Evolutionary conservation across 805 yeast species (phyloP).

Genomic region (Cyberlindnera meyerae): DNA sequence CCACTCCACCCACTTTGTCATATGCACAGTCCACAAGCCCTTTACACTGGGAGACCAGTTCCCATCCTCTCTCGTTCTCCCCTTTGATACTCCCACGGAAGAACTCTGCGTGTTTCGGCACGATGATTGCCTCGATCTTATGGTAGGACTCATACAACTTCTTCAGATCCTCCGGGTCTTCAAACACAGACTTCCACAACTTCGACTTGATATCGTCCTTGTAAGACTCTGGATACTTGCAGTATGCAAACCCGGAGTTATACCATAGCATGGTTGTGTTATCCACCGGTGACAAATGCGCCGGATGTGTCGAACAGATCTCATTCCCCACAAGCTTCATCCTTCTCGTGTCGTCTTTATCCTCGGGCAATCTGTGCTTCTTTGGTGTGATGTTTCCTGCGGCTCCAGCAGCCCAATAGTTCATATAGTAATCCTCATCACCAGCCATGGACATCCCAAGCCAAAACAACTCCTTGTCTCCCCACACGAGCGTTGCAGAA

Average conservation of each 20-base stretch:
- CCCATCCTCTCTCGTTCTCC: slow-evolving; percentile 41
- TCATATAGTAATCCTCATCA: slow-evolving; percentile 48
- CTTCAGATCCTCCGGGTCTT: slow-evolving; percentile 24
- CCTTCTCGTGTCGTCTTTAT: slow-evolving; percentile 15
- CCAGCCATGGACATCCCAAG: slow-evolving; percentile 51
- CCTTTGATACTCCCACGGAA: slow-evolving; percentile 34
- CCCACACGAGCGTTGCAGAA: slow-evolving; percentile 48
- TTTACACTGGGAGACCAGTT: slow-evolving; percentile 41
- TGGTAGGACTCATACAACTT: slow-evolving; percentile 34
- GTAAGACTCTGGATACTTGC: slow-evolving; percentile 33
- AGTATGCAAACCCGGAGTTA: slow-evolving; percentile 52
- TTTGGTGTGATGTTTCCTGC: slow-evolving; percentile 40
- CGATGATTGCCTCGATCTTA: slow-evolving; percentile 38
- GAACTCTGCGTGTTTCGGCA: slow-evolving; percentile 44
- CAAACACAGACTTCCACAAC: slow-evolving; percentile 12
- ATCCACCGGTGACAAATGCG: slow-evolving; percentile 47
- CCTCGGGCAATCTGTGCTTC: slow-evolving; percentile 13
- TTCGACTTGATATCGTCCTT: slow-evolving; percentile 29
- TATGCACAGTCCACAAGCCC: slow-evolving; percentile 56
- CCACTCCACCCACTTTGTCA: slow-evolving; percentile 41
- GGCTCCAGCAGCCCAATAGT: slow-evolving; percentile 50
- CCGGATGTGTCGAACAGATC: slow-evolving; percentile 60
- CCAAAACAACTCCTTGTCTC: slow-evolving; percentile 69
- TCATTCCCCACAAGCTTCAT: slow-evolving; percentile 30
- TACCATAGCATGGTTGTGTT: slow-evolving; percentile 49